Evolutionary conservation across 2,329 filamentous ascomycete genomes (phyloP), one percentile per base, ranked within the genome.

Genomic region (Cladosporium oxysporum): DNA sequence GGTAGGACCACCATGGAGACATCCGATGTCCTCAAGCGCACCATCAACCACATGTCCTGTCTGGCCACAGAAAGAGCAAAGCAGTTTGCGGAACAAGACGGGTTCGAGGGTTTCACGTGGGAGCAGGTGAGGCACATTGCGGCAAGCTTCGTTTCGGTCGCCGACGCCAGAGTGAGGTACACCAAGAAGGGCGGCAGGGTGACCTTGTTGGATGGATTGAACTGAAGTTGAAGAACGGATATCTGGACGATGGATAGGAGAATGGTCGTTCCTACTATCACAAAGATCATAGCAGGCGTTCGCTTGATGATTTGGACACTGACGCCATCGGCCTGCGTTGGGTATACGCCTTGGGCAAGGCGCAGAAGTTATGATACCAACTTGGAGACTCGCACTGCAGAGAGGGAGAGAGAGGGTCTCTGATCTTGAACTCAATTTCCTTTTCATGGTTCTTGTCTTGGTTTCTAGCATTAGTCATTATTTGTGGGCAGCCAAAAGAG

Each of bases 81-180:
- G 49, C 14, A 26, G 1, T 31, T 31, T 5, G 49, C 33, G 14
- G 8, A 41, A 14, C 5, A 35, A 35, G 49, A 63, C 5, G 60
- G 60, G 2, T 63, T 63, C n/a, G 47, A 41, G 21, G 60, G 60
- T 7, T 55, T 55, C 33, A 31, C 31, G 16, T 63, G 50, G 49
- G 50, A 63, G 60, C 47, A 63, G 23, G 26, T 35, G 33, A 23
- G 44, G 50, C 16, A 47, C 49, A 37, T 63, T 29, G 60, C 60
- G 33, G 35, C 33, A 10, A 55, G 60, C 35, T 63, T 63, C 21
- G 60, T 55, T 21, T 63, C 50, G 26, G 31, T 41, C 16, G 21
- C 31, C 11, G 60, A 55, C 21, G 60, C 60, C 21, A 28, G 35
- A 21, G 16, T 16, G n/a, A 55, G 50, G 16, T 41, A 52, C n/a